A percentile compares a stretch with the other conserved stretches of the same genome.
Conservation (phyloP, 495 filamentous ascomycete genomes). For the Hypoxylon perforatum region DNA sequence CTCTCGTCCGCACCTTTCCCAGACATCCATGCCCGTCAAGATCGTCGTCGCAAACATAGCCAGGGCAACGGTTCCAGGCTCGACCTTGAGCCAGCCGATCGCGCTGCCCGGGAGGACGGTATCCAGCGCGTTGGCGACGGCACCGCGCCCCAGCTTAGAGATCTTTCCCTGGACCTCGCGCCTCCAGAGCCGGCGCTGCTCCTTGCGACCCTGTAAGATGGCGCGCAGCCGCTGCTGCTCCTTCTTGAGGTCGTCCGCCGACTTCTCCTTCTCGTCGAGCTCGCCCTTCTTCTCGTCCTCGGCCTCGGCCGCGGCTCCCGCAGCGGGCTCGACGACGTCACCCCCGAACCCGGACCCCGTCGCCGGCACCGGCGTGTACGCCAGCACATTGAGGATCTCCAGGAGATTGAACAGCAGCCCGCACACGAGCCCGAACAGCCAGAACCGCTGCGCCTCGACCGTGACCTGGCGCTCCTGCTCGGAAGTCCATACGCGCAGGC, state of each 20-base stretch:
- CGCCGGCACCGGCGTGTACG: conserved; percentile 23
- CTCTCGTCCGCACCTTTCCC: conserved; percentile 61
- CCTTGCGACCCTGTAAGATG: conserved; percentile 12
- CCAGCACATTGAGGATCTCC: conserved; percentile 39
- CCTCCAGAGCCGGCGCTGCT: conserved; percentile 19
- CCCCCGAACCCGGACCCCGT: conserved; percentile 19
- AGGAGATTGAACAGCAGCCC: conserved; percentile 37
- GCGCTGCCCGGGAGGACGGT: conserved; percentile 64
- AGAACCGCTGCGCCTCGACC: conserved; percentile 71
- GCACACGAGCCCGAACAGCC: conserved; percentile 67
- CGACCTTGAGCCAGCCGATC: conserved; percentile 64
- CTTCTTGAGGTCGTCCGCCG: conserved; percentile 4
- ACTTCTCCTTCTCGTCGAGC: conserved; percentile 13
- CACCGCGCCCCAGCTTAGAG: conserved; percentile 46
- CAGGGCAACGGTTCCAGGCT: conserved; percentile 58
- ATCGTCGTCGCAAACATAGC: conserved; percentile 68
- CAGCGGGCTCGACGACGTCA: conserved; percentile 7
- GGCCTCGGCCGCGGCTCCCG: background rate
- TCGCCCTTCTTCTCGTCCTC: conserved; percentile 2
- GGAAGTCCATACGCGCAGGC: conserved; percentile 52
- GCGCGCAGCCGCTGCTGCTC: conserved; percentile 17
- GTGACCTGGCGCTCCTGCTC: conserved; percentile 39
- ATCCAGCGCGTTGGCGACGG: conserved; percentile 67
- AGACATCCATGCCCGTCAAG: conserved; percentile 67
- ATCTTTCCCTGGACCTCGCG: conserved; percentile 34